phyloP scores from a whole-genome alignment of 805 yeast species.

The Yarrowia sp. region DNA sequence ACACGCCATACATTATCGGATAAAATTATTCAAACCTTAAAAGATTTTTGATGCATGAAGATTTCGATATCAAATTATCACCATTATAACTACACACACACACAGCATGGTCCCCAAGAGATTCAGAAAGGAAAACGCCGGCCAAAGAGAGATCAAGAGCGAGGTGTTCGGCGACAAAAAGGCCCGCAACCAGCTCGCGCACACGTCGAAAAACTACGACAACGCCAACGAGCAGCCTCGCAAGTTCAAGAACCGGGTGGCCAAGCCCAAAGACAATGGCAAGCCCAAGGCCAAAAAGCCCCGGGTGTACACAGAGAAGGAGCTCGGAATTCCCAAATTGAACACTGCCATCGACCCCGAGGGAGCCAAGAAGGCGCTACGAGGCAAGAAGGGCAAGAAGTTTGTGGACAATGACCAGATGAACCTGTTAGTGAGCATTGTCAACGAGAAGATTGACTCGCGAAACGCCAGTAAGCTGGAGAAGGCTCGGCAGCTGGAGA shows the following conservation, averaged over 20 bases:
- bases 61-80: background rate
- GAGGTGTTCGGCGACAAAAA: constrained; percentile 44
- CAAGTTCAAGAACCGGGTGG: constrained; percentile 41
- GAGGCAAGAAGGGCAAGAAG: constrained; percentile 73
- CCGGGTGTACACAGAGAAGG: constrained; percentile 69
- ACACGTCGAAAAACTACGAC: constrained; percentile 41
- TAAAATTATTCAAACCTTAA: constrained; percentile 22
- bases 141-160: constrained; percentile 47
- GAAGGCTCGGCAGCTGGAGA: constrained; percentile 86
- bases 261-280: constrained; percentile 39
- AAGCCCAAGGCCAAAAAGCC: constrained; percentile 45
- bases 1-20: constrained; percentile 6
- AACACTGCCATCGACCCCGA: constrained; percentile 82
- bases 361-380: constrained; percentile 69
- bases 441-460: constrained; percentile 81
- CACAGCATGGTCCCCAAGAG: constrained; percentile 31
- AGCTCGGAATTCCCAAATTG: constrained; percentile 76
- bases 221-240: constrained; percentile 39
- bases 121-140: constrained; percentile 30
- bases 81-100: background rate
- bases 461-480: constrained; percentile 88
- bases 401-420: constrained; percentile 66
- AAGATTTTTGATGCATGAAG: constrained; percentile 19
- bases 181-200: constrained; percentile 44
- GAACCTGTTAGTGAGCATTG: constrained; percentile 75